These are phyloP conservation scores for Decorospora gaudefroyi DNA, from an alignment of 2,329 filamentous ascomycete species.

Conservation along the genomic window DNA sequence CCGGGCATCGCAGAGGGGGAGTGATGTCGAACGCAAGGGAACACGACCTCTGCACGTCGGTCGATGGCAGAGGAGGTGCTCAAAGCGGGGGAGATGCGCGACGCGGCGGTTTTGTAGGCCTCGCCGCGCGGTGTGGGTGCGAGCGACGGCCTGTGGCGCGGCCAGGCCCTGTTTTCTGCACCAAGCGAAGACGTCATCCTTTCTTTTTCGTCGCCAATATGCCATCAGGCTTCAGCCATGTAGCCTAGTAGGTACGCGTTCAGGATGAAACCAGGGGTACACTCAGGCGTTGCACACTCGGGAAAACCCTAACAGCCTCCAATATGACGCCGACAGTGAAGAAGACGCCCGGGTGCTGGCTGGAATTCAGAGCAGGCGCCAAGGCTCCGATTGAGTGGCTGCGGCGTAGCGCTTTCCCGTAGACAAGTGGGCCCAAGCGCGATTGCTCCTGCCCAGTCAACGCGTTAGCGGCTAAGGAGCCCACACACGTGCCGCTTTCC, in stretches of 20 bases:
- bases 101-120: constrained; percentile 41
- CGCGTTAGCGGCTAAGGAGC: constrained; percentile 17
- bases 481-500: constrained; percentile 26
- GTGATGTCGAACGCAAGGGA: constrained; percentile 47
- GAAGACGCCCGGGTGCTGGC: no score
- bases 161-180: constrained; percentile 42
- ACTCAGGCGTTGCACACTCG: not conserved
- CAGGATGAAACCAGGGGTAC: not conserved
- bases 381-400: constrained; percentile 24
- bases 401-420: constrained; percentile 40
- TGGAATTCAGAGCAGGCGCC: not conserved
- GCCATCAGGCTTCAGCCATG: no score
- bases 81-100: constrained; percentile 32
- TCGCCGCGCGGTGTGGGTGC: constrained; percentile 27
- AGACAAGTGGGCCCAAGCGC: constrained; percentile 8
- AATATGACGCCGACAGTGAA: not conserved
- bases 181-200: constrained; percentile 29
- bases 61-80: constrained; percentile 46
- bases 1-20: constrained; percentile 28
- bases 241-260: no score
- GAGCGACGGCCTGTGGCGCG: constrained; percentile 27
- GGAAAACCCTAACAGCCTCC: not conserved
- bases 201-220: no score
- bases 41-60: constrained; percentile 42
- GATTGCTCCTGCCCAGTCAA: constrained; percentile 37